Conservation (phyloP, 306 rosid genomes). For the Dryas alaskensis region DNA sequence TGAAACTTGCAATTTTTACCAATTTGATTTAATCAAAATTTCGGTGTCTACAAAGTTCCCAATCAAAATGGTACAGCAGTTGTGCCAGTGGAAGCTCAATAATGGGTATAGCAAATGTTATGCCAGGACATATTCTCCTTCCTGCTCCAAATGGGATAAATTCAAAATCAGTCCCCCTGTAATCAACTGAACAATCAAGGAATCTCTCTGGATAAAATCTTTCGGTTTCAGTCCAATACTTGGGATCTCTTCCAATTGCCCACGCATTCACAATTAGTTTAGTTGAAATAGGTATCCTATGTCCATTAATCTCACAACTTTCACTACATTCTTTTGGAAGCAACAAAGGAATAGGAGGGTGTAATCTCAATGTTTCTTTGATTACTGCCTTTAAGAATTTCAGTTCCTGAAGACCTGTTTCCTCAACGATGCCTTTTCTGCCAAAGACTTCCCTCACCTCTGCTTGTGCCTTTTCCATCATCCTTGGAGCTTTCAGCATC, state of each 20-base stretch:
- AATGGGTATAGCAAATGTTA: neutral
- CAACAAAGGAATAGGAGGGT: constrained; percentile 18
- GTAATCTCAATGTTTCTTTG: constrained; percentile 20
- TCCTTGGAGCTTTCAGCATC: constrained; percentile 21
- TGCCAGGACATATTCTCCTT: neutral
- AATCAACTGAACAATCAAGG: neutral
- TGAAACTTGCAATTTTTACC: no score
- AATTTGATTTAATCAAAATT: no score
- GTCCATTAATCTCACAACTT: constrained; percentile 14
- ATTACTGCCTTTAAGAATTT: neutral
- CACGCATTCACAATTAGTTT: no score
- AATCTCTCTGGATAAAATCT: neutral
- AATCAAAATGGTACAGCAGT: neutral
- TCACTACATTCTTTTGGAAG: constrained; percentile 22
- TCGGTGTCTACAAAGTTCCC: neutral
- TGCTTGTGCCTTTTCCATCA: constrained; percentile 18
- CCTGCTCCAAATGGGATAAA: neutral
- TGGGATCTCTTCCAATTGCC: constrained; percentile 15
- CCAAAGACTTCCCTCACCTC: constrained; percentile 14
- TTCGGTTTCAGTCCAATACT: neutral
- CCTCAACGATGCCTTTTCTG: constrained; percentile 10
- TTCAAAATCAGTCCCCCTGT: neutral
- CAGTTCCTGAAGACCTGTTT: constrained; percentile 1
- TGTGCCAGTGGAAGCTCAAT: neutral
- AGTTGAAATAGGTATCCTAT: neutral